Percentiles rank a stretch among this genome's conserved stretches.
Conservation (phyloP, 1,139 yeast genomes). For the Yamadazyma dendronema region DNA sequence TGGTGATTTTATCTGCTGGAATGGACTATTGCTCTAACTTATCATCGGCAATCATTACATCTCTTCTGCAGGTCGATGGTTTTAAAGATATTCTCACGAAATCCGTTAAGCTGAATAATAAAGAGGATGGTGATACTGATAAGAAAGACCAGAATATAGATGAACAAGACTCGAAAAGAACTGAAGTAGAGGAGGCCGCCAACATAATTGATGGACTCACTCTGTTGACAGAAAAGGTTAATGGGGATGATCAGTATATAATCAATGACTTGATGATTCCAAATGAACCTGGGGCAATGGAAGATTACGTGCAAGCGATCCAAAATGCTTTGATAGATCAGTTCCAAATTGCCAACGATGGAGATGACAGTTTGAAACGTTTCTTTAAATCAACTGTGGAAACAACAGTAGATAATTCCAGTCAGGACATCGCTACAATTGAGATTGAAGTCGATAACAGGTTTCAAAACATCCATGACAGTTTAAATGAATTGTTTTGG, state of each 20-base stretch:
- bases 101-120: neutral
- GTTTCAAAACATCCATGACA: constrained; percentile 25
- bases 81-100: constrained; percentile 14
- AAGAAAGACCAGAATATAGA: neutral
- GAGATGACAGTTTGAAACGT: neutral
- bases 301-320: neutral
- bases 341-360: neutral
- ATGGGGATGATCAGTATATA: neutral
- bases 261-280: constrained; percentile 1
- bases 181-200: no score
- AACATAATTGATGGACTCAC: neutral
- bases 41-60: constrained; percentile 9
- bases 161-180: no score
- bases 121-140: neutral
- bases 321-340: neutral
- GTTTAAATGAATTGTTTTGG: constrained; percentile 41
- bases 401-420: constrained; percentile 19
- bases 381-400: constrained; percentile 1
- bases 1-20: constrained; percentile 2
- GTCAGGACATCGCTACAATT: constrained; percentile 27
- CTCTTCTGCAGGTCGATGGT: constrained; percentile 23
- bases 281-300: neutral
- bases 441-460: constrained; percentile 37
- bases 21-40: constrained; percentile 8
- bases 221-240: neutral